These are phyloP conservation scores for Epichloe brachyelytri DNA, from an alignment of 2,329 filamentous ascomycete genomes.

Conservation along the genomic window DNA sequence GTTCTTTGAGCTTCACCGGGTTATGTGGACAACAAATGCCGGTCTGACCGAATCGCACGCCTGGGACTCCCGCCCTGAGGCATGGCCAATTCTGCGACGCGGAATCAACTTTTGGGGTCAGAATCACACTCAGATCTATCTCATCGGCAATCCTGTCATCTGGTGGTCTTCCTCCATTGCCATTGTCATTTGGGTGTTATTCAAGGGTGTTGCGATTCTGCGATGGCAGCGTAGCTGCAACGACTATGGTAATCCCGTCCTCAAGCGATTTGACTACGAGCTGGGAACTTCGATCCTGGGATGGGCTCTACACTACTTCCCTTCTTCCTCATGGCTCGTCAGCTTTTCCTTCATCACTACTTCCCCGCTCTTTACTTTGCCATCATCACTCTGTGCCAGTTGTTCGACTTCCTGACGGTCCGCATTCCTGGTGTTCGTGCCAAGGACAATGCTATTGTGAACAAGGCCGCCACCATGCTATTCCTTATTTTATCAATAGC, in stretches of 20 bases:
- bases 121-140: slow-evolving; percentile 87
- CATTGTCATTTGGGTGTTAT: slow-evolving; percentile 61
- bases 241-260: slow-evolving; percentile 69
- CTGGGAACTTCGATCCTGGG: slow-evolving; percentile 80
- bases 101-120: slow-evolving; percentile 99
- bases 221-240: slow-evolving; percentile 89
- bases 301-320: slow-evolving; percentile 98
- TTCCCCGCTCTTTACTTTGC: slow-evolving; percentile 95
- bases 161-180: slow-evolving; percentile 84
- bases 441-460: slow-evolving; percentile 54
- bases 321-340: slow-evolving; percentile 95
- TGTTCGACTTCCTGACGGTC: slow-evolving; percentile 72
- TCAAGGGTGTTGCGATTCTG: slow-evolving; percentile 79
- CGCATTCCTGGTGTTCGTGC: slow-evolving; percentile 58
- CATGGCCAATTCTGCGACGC: slow-evolving; percentile 82
- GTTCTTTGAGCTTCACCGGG: slow-evolving; percentile 92
- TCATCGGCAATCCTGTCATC: slow-evolving; percentile 86
- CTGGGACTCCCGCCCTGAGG: slow-evolving; percentile 90
- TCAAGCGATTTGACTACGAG: slow-evolving; percentile 98
- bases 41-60: slow-evolving; percentile 92
- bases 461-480: slow-evolving; percentile 56
- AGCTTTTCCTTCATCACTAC: slow-evolving; percentile 97
- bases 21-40: slow-evolving; percentile 99
- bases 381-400: slow-evolving; percentile 76
- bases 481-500: slow-evolving; percentile 64